Conservation (phyloP, 805 yeast species). For the Cyberlindnera sargentensis region DNA sequence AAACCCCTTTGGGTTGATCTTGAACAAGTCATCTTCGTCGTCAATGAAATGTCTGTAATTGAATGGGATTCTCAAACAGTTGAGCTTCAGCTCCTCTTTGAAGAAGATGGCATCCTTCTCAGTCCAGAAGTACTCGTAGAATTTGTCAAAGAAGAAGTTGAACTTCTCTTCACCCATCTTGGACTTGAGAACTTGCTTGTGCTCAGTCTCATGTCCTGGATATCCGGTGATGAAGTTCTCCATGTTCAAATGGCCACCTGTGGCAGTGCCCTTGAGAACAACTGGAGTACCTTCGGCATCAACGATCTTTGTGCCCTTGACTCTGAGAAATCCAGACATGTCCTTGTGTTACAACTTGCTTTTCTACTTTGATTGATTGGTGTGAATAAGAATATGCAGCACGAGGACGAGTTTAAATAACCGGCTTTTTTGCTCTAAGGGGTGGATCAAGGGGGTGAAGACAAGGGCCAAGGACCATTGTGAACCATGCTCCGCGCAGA, state of each 20-base stretch:
- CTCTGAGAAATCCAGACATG: slow-evolving; percentile 28
- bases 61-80: slow-evolving; percentile 44
- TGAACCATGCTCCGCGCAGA: too few relatives aligned
- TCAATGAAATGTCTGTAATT: slow-evolving; percentile 44
- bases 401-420: too few relatives aligned
- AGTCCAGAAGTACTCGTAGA: slow-evolving; percentile 48
- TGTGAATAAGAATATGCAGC: too few relatives aligned
- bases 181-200: slow-evolving; percentile 32
- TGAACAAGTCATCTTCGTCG: slow-evolving; percentile 36
- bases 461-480: too few relatives aligned
- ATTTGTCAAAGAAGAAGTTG: slow-evolving; percentile 42
- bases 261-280: slow-evolving; percentile 42
- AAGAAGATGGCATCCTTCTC: slow-evolving; percentile 42
- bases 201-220: slow-evolving; percentile 48
- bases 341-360: too few relatives aligned
- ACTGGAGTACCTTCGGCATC: slow-evolving; percentile 32
- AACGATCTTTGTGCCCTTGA: slow-evolving; percentile 41
- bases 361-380: too few relatives aligned
- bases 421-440: too few relatives aligned
- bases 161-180: slow-evolving; percentile 41
- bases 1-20: slow-evolving; percentile 39
- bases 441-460: too few relatives aligned
- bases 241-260: slow-evolving; percentile 47
- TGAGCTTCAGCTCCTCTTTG: slow-evolving; percentile 32
- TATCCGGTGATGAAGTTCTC: slow-evolving; percentile 51